Conservation (phyloP, 345 rosid species). For the Kernera saxatilis region DNA sequence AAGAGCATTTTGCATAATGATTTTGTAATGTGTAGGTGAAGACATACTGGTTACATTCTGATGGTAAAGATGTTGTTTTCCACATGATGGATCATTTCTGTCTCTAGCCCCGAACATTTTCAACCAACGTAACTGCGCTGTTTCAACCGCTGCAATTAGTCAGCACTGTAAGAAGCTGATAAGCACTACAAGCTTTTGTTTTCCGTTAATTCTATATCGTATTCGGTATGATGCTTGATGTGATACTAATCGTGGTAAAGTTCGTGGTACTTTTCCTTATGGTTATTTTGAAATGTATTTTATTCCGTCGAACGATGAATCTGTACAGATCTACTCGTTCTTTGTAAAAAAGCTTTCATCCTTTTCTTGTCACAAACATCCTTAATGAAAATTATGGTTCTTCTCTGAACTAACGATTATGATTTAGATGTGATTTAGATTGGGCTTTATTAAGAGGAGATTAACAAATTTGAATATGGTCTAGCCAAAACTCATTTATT, state of each 20-base stretch:
- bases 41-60: conserved; percentile 83
- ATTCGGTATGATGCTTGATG: background rate
- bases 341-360: background rate
- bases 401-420: background rate
- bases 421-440: background rate
- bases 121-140: background rate
- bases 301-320: background rate
- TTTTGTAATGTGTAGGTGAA: conserved; percentile 55
- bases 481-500: background rate
- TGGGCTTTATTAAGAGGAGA: background rate
- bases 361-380: background rate
- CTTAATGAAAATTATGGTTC: background rate
- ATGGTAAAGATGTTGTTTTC: conserved; percentile 86
- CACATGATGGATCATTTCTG: conserved; percentile 88
- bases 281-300: conserved; percentile 9
- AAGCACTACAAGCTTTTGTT: background rate
- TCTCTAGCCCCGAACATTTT: conserved; percentile 35
- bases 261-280: background rate
- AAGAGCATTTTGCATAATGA: background rate
- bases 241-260: background rate
- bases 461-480: background rate
- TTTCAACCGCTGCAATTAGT: background rate
- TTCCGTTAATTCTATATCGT: background rate
- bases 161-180: conserved; percentile 4
- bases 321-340: conserved; percentile 11